Evolutionary conservation across 306 rosid genomes (phyloP), one percentile per base, ranked within the genome.

Genomic region (Macrotyloma uniflorum): DNA sequence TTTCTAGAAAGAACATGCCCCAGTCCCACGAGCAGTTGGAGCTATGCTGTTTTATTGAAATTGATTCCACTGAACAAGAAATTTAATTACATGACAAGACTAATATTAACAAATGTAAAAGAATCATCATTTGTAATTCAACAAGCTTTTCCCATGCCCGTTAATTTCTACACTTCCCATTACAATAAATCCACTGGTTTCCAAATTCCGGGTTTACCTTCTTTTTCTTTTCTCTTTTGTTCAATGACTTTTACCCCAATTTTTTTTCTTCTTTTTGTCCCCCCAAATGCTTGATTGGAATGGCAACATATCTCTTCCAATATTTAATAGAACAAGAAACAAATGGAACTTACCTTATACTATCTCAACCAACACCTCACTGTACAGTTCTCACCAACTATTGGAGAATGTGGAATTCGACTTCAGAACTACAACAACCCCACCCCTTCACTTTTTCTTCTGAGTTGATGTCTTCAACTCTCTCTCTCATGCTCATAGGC

Each of bases 81-180:
- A 65, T 65, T 54, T 9, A 49, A 67, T 64, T 74, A 22, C 70
- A 80, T 15, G 50, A 26, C 42, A 87, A 51, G 30, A 67, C 58
- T 4, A 24, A 33, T 16, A 62, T 51, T 68, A 78, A 33, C 67
- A 75, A 75, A 67, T 35, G 77, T 65, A 77, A 89, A 85, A 89
- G 89, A 89, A 91, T 84, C 77, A 79, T 74, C 82, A 83, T 81
- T 76, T 69, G 50, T 82, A 86, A 83, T 87, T 85, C 83, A 86
- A 82, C 86, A 82, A 69, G 80, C 89, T 79, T 84, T 80, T 51
- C 84, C 91, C 83, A 80, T 78, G 72, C 87, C 79, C 87, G 22
- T 67, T 67, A 43, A 67, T 22, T 33, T 90, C 92, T 89, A 90
- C 92, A 89, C 75, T 90, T 85, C 97, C 89, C 85, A 87, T 73